Conservation (phyloP, 1,284 basidiomycete genomes). For the Pseudozyma sp. region DNA sequence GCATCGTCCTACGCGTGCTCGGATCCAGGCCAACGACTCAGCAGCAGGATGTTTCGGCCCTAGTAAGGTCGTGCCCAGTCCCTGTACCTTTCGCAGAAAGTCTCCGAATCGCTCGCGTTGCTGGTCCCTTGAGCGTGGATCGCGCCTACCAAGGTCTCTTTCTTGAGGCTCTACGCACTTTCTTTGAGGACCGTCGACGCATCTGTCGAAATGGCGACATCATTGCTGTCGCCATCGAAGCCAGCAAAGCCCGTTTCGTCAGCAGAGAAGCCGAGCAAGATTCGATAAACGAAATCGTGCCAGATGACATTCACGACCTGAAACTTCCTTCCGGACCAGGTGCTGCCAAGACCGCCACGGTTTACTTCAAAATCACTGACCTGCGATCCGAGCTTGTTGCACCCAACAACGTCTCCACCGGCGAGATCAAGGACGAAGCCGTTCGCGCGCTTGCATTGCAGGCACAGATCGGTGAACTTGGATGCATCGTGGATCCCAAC, state of each 20-base stretch:
- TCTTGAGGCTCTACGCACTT: constrained; percentile 76
- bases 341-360: constrained; percentile 70
- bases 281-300: constrained; percentile 57
- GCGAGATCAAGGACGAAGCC: constrained; percentile 25
- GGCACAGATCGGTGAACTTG: constrained; percentile 76
- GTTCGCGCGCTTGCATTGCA: constrained; percentile 36
- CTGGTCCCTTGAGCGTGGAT: constrained; percentile 81
- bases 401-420: constrained; percentile 66
- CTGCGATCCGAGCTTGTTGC: constrained; percentile 76
- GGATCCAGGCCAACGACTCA: constrained; percentile 21
- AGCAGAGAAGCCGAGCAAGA: constrained; percentile 47
- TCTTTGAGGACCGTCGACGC: constrained; percentile 76
- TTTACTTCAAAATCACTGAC: constrained; percentile 84
- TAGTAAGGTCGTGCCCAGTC: constrained; percentile 52
- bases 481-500: constrained; percentile 75
- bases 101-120: constrained; percentile 83
- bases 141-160: constrained; percentile 80
- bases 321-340: constrained; percentile 25
- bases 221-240: constrained; percentile 78
- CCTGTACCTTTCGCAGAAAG: constrained; percentile 63
- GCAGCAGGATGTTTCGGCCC: constrained; percentile 41
- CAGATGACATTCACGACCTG: constrained; percentile 64
- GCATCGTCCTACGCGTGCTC: constrained; percentile 33
- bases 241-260: constrained; percentile 68
- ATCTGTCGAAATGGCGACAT: constrained; percentile 85